Evolutionary conservation across 495 filamentous ascomycete genomes (phyloP).

Genomic region (Pyronema omphalodes): DNA sequence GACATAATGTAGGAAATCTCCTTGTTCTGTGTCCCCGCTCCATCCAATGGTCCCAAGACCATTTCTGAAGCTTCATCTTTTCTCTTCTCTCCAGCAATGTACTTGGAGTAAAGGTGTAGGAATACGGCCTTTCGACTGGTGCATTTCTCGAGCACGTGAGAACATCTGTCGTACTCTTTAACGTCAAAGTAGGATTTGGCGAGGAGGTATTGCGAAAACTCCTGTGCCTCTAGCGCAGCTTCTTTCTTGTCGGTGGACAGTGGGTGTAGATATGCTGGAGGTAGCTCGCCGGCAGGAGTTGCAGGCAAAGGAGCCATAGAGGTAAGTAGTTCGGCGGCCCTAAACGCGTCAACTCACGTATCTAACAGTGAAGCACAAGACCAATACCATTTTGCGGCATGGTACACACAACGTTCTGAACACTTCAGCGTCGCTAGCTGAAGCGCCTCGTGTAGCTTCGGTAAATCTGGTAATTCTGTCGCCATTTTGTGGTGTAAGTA

Average conservation of each 20-base stretch:
- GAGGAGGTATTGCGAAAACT: conserved; percentile 66
- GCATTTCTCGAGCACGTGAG: conserved; percentile 38
- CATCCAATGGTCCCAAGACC: conserved; percentile 85
- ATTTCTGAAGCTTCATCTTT: conserved; percentile 95
- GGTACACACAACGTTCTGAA: conserved; percentile 87
- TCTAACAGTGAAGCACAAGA: background rate
- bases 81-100: conserved; percentile 83
- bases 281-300: conserved; percentile 15
- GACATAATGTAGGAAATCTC: conserved; percentile 56
- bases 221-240: conserved; percentile 57
- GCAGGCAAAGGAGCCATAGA: conserved; percentile 37
- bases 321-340: conserved; percentile 87
- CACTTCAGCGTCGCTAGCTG: conserved; percentile 75
- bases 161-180: conserved; percentile 85
- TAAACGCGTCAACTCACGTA: conserved; percentile 25
- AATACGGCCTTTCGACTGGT: conserved; percentile 33
- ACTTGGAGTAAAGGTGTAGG: conserved; percentile 78
- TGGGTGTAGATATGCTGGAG: conserved; percentile 25
- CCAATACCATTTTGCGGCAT: conserved; percentile 83
- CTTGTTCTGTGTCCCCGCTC: conserved; percentile 63
- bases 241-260: conserved; percentile 40
- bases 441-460: conserved; percentile 32
- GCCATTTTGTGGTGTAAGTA: conserved; percentile 8
- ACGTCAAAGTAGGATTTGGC: conserved; percentile 94
- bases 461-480: conserved; percentile 16